Base-by-base conservation (phyloP, 192 early-diverging fungal species). In the Gryganskiella cystojenkinii region DNA sequence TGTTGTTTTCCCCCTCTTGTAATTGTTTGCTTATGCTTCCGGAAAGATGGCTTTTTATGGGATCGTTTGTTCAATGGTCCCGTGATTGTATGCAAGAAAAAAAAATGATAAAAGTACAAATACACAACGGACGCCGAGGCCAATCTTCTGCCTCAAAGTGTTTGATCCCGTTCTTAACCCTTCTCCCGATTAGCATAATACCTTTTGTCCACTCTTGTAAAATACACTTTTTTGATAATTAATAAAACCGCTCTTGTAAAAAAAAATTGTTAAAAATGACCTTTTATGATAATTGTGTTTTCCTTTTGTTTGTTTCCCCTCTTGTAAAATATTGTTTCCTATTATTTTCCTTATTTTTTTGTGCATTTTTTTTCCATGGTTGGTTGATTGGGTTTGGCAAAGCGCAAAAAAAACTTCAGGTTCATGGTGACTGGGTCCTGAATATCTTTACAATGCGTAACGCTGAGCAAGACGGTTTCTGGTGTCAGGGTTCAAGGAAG, bases 391-490 rank as follows among this genome's bases (percentile, higher is more conserved):
- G 13, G 5, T 13, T 40, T 40, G 37, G 7, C 5, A 40, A 40
- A 40, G 13, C 5, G 5, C 37, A 40, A 40, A 13, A 40, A n/a
- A n/a, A n/a, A n/a, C n/a, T n/a, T n/a, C n/a, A n/a, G n/a, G n/a
- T n/a, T n/a, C n/a, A n/a, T n/a, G n/a, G n/a, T n/a, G n/a, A n/a
- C n/a, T n/a, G n/a, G n/a, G n/a, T n/a, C n/a, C n/a, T n/a, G n/a
- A n/a, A n/a, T n/a, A n/a, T n/a, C 13, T 62, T 81, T 82, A 89
- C 73, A 85, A 55, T 64, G 76, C 84, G 61, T 82, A 88, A 34
- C 86, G 86, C 68, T 83, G 80, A 20, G 79, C 68, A 19, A 89
- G 83, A 49, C 75, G 61, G 46, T n/a, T 72, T 25, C 75, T 78
- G 50, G 82, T 82, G 33, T 86, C 82, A 61, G 66, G 81, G 37